A percentile compares a stretch with the other conserved stretches of the same genome.
Evolutionary conservation across 2,329 filamentous ascomycete species (phyloP).

Genomic region (Ascochyta pisi): DNA sequence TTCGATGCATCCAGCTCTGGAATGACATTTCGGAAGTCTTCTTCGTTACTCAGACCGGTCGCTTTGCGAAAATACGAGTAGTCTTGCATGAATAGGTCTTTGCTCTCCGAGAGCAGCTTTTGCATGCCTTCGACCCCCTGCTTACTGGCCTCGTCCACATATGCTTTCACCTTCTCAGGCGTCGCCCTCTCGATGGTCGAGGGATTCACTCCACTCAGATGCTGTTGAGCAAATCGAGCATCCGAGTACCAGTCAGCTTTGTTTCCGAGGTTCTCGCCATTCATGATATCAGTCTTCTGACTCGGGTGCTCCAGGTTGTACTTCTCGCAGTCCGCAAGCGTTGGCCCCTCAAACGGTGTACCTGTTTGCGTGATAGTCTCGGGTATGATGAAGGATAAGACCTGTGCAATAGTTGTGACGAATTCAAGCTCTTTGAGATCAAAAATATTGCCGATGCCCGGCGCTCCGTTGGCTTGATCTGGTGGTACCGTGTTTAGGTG

Average conservation of each 20-base stretch:
- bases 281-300: constrained; percentile 17
- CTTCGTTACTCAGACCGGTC: constrained; percentile 1
- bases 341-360: constrained; percentile 14
- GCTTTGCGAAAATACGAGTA: constrained; percentile 19
- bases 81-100: constrained; percentile 11
- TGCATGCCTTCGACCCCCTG: constrained; percentile 2
- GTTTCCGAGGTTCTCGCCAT: constrained; percentile 14
- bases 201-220: constrained; percentile 16
- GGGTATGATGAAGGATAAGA: constrained; percentile 10
- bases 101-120: constrained; percentile 1
- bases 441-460: constrained; percentile 7
- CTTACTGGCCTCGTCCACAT: constrained; percentile 4
- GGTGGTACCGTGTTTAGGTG: constrained; percentile 5
- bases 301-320: constrained; percentile 12
- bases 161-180: not conserved
- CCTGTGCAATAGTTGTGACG: not conserved
- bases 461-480: constrained; percentile 1
- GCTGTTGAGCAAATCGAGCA: constrained; percentile 16
- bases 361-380: not conserved
- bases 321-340: constrained; percentile 15
- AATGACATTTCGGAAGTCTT: constrained; percentile 2
- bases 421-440: not conserved
- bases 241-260: constrained; percentile 18
- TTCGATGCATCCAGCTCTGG: not conserved
- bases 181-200: constrained; percentile 8